Conservation (phyloP, 352 stramenopile species). For the Aphanomyces stellatus region DNA sequence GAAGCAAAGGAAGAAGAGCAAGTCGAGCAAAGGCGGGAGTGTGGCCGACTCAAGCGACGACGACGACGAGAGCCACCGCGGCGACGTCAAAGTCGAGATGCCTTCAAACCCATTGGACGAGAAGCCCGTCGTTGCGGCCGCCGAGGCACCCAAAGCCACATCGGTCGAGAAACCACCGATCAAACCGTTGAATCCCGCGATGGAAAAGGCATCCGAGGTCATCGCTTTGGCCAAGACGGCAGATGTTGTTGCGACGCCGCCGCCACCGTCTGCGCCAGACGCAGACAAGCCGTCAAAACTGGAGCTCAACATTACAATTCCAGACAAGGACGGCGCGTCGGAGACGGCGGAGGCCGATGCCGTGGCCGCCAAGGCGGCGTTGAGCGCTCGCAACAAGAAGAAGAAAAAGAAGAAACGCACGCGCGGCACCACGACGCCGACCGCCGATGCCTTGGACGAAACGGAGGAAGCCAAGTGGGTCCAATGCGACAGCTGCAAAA, state of each 20-base stretch:
- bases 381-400: constrained; percentile 24
- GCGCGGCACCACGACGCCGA: not conserved
- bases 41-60: no score
- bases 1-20: not conserved
- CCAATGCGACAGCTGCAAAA: constrained; percentile 93
- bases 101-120: not conserved
- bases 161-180: no score
- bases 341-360: not conserved
- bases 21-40: not conserved
- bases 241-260: not conserved
- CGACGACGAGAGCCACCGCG: no score
- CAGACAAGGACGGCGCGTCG: not conserved
- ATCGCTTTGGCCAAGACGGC: not conserved
- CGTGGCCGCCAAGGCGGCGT: not conserved
- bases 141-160: no score
- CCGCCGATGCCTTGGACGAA: constrained; percentile 14
- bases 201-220: no score
- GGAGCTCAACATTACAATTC: constrained; percentile 10
- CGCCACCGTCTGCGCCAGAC: not conserved
- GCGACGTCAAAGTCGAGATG: not conserved
- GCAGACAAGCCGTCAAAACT: not conserved
- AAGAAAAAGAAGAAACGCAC: constrained; percentile 24
- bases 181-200: no score
- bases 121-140: not conserved
- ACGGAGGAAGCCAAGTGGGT: constrained; percentile 87